These are phyloP conservation scores for Plasmodium gallinaceum DNA, from an alignment of 169 alveolate species.

Conservation along the genomic window DNA sequence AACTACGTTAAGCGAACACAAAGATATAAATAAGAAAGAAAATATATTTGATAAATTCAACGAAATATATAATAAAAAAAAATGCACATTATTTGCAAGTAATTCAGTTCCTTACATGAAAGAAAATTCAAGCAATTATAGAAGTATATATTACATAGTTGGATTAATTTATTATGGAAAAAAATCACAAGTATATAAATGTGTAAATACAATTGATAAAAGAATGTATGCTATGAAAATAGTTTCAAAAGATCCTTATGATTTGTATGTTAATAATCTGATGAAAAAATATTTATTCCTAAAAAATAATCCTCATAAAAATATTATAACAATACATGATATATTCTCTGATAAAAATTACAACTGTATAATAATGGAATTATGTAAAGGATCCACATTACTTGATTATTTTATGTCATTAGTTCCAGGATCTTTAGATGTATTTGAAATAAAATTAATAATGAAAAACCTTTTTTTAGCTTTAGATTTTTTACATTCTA, in stretches of 20 bases:
- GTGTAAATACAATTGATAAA: constrained; percentile 40
- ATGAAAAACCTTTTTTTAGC: constrained; percentile 79
- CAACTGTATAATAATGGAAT: constrained; percentile 49
- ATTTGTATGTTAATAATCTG: background rate
- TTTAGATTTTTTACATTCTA: constrained; percentile 81
- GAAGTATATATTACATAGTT: constrained; percentile 24
- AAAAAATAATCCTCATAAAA: constrained; percentile 40
- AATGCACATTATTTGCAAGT: background rate
- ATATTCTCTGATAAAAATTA: constrained; percentile 29
- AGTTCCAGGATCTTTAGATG: constrained; percentile 77
- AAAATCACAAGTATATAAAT: constrained; percentile 74
- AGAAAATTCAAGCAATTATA: background rate
- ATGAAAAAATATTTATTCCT: constrained; percentile 45
- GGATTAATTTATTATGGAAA: constrained; percentile 65
- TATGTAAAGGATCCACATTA: constrained; percentile 64
- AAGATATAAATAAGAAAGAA: background rate
- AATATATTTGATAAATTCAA: too few species aligned
- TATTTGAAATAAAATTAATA: constrained; percentile 69
- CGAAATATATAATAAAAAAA: background rate
- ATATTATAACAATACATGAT: constrained; percentile 69
- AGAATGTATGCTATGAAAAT: constrained; percentile 68
- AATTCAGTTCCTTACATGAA: background rate
- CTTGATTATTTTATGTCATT: constrained; percentile 66
- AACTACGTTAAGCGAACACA: background rate
- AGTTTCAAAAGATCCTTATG: constrained; percentile 31